Percentiles rank a stretch among this genome's conserved stretches.
phyloP scores from a whole-genome alignment of 2,329 filamentous ascomycete genomes.

The Aureobasidium sp. region DNA sequence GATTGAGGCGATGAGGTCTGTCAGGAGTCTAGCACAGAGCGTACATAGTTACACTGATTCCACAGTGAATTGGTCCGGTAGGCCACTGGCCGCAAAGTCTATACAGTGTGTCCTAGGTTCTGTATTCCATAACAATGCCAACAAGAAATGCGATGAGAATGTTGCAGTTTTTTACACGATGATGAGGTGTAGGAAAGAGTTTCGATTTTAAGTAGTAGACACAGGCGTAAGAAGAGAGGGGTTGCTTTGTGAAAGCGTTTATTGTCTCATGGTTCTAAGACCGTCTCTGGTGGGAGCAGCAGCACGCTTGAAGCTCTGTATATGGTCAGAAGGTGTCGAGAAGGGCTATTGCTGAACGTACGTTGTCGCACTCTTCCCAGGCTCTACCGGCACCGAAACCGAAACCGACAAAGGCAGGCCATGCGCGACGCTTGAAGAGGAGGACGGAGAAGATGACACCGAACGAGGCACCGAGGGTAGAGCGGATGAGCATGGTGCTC shows the following conservation, averaged over 20 bases:
- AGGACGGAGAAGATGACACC: constrained; percentile 98
- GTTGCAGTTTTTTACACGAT: not conserved
- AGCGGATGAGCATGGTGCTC: constrained; percentile 95
- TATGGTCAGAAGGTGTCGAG: not conserved
- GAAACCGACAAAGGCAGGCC: constrained; percentile 90
- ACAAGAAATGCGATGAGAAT: not conserved
- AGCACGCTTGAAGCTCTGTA: constrained; percentile 47
- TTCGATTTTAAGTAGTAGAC: constrained; percentile 11
- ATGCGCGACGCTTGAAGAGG: constrained; percentile 94
- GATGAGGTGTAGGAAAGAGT: not conserved
- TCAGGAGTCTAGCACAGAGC: not conserved
- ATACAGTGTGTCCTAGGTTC: not conserved
- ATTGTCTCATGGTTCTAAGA: constrained; percentile 41
- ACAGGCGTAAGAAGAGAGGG: constrained; percentile 10
- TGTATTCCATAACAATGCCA: not conserved
- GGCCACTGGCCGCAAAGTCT: not conserved
- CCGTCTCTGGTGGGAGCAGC: constrained; percentile 42
- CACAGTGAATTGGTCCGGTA: not conserved
- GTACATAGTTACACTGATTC: not conserved
- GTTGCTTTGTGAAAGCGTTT: not conserved
- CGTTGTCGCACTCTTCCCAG: constrained; percentile 94
- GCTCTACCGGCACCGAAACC: constrained; percentile 94
- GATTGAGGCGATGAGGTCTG: no score
- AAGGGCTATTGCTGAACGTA: constrained; percentile 26
- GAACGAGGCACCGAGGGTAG: constrained; percentile 89